These are phyloP conservation scores for Sambucus nigra DNA, from an alignment of 129 eudicot genomes.

Conservation along the genomic window DNA sequence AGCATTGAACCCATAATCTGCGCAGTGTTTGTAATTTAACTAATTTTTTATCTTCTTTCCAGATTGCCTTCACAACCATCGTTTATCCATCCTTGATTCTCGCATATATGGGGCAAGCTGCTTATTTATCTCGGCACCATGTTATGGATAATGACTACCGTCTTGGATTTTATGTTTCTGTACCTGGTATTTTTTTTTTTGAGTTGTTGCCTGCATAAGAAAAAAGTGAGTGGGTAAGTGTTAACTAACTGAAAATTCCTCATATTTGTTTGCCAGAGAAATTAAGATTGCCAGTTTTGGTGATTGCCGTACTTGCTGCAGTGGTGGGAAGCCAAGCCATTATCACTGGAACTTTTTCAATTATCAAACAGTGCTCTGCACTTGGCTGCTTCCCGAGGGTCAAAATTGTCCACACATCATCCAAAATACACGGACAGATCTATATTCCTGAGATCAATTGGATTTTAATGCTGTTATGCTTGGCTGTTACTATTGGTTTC, in stretches of 20 bases:
- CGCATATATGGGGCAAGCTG: constrained; percentile 99
- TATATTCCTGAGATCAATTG: too few relatives aligned
- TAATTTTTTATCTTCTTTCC: too few relatives aligned
- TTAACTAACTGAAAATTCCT: constrained; percentile 9
- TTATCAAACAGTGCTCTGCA: constrained; percentile 86
- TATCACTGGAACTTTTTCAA: constrained; percentile 88
- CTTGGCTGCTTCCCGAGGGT: constrained; percentile 91
- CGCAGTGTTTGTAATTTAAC: too few relatives aligned
- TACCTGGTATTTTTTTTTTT: constrained; percentile 64
- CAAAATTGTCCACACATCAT: constrained; percentile 81
- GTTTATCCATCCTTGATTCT: constrained; percentile 91
- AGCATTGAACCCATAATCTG: too few relatives aligned
- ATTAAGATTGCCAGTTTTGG: constrained; percentile 70
- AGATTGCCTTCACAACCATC: constrained; percentile 83
- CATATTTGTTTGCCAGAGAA: constrained; percentile 28
- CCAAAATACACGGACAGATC: too few relatives aligned
- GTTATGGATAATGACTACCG: constrained; percentile 32
- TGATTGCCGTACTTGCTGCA: constrained; percentile 88
- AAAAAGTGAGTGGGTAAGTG: not conserved
- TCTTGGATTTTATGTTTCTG: constrained; percentile 92
- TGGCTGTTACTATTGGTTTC: constrained; percentile 92
- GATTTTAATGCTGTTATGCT: constrained; percentile 75
- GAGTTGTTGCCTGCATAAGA: not conserved
- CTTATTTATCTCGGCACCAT: constrained; percentile 86
- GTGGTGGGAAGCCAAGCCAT: constrained; percentile 99